phyloP scores from a whole-genome alignment of 116 monocot genomes.

The Zostera marina region DNA sequence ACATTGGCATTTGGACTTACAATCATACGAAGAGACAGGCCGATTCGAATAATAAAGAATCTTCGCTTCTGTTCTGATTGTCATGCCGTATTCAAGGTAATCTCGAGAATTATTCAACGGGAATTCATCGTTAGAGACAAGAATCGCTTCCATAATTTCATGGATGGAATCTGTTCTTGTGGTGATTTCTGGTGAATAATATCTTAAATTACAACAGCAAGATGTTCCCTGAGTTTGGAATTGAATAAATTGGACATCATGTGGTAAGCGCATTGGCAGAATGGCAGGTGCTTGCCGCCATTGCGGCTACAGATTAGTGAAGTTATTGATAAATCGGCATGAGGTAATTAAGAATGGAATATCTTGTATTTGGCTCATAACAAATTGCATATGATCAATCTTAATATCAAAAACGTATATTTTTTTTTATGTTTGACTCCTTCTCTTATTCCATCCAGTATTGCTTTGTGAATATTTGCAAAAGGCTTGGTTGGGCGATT shows the following conservation, averaged over 20 bases:
- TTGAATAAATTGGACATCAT: neutral
- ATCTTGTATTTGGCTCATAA: neutral
- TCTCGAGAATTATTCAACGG: constrained; percentile 40
- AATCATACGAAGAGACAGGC: constrained; percentile 16
- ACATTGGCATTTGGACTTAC: constrained; percentile 58
- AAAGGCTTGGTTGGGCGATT: neutral
- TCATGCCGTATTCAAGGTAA: constrained; percentile 45
- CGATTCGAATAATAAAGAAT: constrained; percentile 72
- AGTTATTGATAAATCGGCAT: neutral
- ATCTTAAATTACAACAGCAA: neutral
- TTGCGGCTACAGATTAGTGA: neutral
- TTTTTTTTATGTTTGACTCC: neutral
- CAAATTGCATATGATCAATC: neutral
- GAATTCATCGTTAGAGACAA: constrained; percentile 66
- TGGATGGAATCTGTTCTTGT: constrained; percentile 47
- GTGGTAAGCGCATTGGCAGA: neutral
- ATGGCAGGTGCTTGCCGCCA: neutral
- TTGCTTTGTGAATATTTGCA: neutral
- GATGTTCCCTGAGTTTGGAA: neutral
- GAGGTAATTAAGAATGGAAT: neutral
- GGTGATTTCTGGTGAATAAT: constrained; percentile 69
- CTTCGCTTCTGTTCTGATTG: constrained; percentile 67
- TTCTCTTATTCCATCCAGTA: neutral
- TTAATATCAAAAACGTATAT: too few relatives aligned
- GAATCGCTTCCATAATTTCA: constrained; percentile 70